Conservation (phyloP, 148 eudicot genomes). For the Vaccinium myrtillus region DNA sequence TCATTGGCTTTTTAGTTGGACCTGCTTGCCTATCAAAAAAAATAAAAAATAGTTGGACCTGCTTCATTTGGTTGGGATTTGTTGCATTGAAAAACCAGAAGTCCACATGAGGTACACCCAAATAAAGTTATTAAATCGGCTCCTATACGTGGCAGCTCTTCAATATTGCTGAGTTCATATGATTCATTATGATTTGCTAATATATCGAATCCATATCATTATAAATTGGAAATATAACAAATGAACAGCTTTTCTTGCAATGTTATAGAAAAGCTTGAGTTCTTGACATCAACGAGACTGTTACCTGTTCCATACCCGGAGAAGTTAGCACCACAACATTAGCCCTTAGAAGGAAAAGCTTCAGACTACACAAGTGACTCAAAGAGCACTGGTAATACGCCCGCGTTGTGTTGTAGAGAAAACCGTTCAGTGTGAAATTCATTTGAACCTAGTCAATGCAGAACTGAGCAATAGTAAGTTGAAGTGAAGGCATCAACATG, state of each 20-base stretch:
- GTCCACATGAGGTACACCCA: not conserved
- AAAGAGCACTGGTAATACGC: constrained; percentile 47
- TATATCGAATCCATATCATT: not conserved
- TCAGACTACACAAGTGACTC: constrained; percentile 42
- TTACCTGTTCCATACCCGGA: constrained; percentile 47
- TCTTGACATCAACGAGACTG: not conserved
- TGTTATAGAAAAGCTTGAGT: not conserved
- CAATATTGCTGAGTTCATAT: too few relatives aligned
- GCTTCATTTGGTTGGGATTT: not conserved
- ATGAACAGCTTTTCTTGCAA: not conserved
- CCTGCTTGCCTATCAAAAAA: not conserved
- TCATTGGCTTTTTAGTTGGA: not conserved
- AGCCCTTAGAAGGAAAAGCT: constrained; percentile 33
- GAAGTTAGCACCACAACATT: constrained; percentile 47
- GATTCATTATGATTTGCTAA: not conserved
- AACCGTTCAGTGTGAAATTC: constrained; percentile 49
- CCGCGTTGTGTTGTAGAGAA: constrained; percentile 36
- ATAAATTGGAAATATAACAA: not conserved
- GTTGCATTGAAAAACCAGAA: not conserved
- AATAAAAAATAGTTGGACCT: not conserved
- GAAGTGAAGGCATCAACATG: not conserved
- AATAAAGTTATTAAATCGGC: not conserved
- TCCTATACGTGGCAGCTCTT: not conserved
- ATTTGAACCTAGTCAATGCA: constrained; percentile 38
- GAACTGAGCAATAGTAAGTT: not conserved